Conservation (phyloP, 139 green algal genomes). For the Monoraphidium neglectum region DNA sequence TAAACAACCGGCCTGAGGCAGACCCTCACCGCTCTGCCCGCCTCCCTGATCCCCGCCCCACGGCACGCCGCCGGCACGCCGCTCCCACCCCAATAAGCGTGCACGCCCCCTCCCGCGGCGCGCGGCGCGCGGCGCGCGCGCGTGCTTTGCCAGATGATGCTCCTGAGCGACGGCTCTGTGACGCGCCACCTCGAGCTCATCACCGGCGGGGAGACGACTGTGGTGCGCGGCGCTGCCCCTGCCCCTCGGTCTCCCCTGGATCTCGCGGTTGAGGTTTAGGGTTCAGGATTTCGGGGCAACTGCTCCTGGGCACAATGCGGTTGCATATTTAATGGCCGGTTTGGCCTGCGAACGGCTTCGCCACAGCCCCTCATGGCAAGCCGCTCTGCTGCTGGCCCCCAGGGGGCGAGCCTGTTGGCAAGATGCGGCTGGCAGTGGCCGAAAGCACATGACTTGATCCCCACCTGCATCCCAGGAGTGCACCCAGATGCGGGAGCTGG, state of each 20-base stretch:
- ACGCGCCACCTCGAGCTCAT: constrained; percentile 90
- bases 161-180: constrained; percentile 93
- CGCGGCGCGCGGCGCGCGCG: too few relatives aligned
- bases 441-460: too few relatives aligned
- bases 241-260: not conserved
- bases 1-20: too few relatives aligned
- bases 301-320: not conserved
- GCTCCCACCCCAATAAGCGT: too few relatives aligned
- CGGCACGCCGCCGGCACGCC: too few relatives aligned
- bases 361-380: not conserved
- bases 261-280: not conserved
- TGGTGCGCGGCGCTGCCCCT: constrained; percentile 34
- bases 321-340: not conserved
- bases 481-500: constrained; percentile 12
- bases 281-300: not conserved
- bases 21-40: too few relatives aligned
- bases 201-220: constrained; percentile 15
- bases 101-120: too few relatives aligned
- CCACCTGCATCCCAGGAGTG: constrained; percentile 13
- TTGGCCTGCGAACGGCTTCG: not conserved
- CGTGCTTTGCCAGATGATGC: constrained; percentile 9
- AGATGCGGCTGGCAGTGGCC: too few relatives aligned
- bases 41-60: too few relatives aligned
- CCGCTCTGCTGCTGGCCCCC: not conserved
- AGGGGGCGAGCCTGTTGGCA: too few relatives aligned